A percentile compares a stretch with the other conserved stretches of the same genome.
These are phyloP conservation scores for Dipodascopsis uninucleata DNA, from an alignment of 805 yeast species.

Conservation along the genomic window DNA sequence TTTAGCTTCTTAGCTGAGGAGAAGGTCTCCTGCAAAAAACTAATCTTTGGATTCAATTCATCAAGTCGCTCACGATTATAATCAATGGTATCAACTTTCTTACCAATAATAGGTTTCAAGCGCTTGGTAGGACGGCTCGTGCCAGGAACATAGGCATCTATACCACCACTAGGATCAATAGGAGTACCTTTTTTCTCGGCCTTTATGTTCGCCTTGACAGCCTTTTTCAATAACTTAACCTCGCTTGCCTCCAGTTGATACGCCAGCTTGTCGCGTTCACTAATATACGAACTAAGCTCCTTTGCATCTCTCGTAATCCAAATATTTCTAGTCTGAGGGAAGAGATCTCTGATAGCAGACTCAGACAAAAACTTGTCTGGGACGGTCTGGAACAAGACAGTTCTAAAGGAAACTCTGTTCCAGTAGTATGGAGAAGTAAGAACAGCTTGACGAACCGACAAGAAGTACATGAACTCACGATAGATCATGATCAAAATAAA, in stretches of 20 bases:
- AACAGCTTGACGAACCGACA: slow-evolving; percentile 71
- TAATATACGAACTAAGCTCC: slow-evolving; percentile 53
- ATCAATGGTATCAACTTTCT: slow-evolving; percentile 80
- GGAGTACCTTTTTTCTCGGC: slow-evolving; percentile 56
- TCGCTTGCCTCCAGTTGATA: slow-evolving; percentile 64
- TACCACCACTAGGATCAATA: slow-evolving; percentile 31
- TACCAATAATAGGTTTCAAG: slow-evolving; percentile 65
- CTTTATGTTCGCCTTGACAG: slow-evolving; percentile 60
- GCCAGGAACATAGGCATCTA: slow-evolving; percentile 49
- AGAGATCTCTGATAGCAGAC: slow-evolving; percentile 65
- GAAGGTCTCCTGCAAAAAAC: slow-evolving; percentile 52
- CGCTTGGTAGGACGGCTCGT: slow-evolving; percentile 84
- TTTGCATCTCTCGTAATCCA: slow-evolving; percentile 70
- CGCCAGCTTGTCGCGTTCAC: slow-evolving; percentile 58
- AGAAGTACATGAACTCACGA: slow-evolving; percentile 76
- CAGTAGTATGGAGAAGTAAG: slow-evolving; percentile 80
- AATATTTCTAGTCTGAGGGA: slow-evolving; percentile 76
- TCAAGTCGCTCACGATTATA: slow-evolving; percentile 65
- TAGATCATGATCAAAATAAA: slow-evolving; percentile 66
- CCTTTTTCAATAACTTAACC: slow-evolving; percentile 53
- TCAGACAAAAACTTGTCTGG: slow-evolving; percentile 72
- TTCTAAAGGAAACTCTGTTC: slow-evolving; percentile 66
- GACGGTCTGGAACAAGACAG: slow-evolving; percentile 79
- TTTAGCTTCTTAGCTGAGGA: slow-evolving; percentile 61
- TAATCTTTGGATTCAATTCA: slow-evolving; percentile 65